These are phyloP conservation scores for Colletotrichum lindemuthianum DNA, from an alignment of 2,329 filamentous ascomycete genomes.

Conservation along the genomic window DNA sequence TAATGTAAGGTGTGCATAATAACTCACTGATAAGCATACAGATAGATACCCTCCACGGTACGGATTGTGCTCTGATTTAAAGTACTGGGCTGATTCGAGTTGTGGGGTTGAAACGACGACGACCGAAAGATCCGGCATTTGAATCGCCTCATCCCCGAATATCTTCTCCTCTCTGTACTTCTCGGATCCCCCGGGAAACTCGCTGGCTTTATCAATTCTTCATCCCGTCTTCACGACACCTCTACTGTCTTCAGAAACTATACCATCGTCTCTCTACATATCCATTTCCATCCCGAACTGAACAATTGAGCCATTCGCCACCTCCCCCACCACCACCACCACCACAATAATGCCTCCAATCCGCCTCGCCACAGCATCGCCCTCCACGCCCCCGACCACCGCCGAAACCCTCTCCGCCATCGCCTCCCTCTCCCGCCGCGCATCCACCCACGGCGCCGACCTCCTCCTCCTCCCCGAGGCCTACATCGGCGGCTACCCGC, in stretches of 20 bases:
- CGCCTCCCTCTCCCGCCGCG: slow-evolving; percentile 68
- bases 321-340: too few species aligned
- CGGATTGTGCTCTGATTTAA: too few species aligned
- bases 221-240: neutral
- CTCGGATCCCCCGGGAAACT: slow-evolving; percentile 22
- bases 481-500: slow-evolving; percentile 90
- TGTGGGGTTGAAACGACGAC: neutral
- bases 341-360: slow-evolving; percentile 42
- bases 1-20: too few species aligned
- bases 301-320: neutral
- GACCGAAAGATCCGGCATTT: slow-evolving; percentile 8
- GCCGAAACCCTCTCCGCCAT: slow-evolving; percentile 73
- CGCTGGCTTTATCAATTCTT: neutral
- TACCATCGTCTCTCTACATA: neutral
- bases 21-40: too few species aligned
- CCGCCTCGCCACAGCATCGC: slow-evolving; percentile 66
- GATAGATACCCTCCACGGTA: too few species aligned
- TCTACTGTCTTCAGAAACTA: neutral
- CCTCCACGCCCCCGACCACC: slow-evolving; percentile 60
- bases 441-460: slow-evolving; percentile 66
- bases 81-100: too few species aligned
- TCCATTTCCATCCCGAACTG: neutral
- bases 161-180: neutral
- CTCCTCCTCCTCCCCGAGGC: slow-evolving; percentile 92
- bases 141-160: slow-evolving; percentile 11